Conservation (phyloP, 2,329 filamentous ascomycete genomes). For the Trichoderma atrobrunneum region DNA sequence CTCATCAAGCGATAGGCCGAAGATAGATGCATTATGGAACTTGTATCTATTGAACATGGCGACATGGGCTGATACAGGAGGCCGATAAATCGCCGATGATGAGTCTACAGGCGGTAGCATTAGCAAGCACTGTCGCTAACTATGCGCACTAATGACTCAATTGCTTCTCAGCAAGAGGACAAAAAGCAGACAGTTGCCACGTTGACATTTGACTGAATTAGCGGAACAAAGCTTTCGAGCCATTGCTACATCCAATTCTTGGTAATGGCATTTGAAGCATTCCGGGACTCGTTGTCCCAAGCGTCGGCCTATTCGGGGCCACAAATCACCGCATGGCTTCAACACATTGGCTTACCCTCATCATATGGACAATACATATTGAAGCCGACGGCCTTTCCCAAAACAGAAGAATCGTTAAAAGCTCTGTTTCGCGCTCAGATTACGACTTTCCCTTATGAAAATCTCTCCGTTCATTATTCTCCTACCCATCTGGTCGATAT, state of each 20-base stretch:
- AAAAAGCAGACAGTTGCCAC: not conserved
- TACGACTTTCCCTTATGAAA: not conserved
- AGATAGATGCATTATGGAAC: not conserved
- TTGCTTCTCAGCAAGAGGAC: not conserved
- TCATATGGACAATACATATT: not conserved
- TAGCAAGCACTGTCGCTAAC: not conserved
- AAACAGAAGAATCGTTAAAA: not conserved
- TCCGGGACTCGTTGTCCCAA: not conserved
- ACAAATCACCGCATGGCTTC: not conserved
- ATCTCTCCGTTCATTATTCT: not conserved
- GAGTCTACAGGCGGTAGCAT: not conserved
- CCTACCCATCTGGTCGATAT: conserved; percentile 27
- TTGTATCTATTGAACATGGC: not conserved
- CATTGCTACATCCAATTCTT: not conserved
- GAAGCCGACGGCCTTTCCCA: not conserved
- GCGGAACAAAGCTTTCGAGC: not conserved
- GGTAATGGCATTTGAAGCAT: not conserved
- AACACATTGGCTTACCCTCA: not conserved
- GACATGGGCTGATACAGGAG: not conserved
- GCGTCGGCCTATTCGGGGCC: not conserved
- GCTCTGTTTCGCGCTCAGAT: not conserved
- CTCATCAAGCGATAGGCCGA: not conserved
- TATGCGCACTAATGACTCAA: not conserved
- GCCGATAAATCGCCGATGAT: not conserved
- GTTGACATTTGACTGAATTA: not conserved